A percentile compares a stretch with the other conserved stretches of the same genome.
Conservation (phyloP, 2,329 filamentous ascomycete species). For the Cercospora sojina region DNA sequence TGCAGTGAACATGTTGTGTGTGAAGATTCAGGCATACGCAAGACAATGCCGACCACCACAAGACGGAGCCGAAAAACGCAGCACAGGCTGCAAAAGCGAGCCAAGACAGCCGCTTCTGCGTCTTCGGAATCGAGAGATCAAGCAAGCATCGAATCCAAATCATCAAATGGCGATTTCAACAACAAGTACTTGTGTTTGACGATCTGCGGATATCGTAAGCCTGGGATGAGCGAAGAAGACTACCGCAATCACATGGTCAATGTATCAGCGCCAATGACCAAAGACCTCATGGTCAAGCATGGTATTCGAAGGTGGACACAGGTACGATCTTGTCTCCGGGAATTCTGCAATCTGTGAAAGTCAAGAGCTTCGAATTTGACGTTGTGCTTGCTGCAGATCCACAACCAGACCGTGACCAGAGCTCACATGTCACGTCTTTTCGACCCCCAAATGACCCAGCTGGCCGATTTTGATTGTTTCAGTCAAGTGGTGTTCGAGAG, state of each 20-base stretch:
- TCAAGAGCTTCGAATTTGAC: neutral
- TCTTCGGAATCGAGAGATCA: neutral
- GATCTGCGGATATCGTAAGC: constrained; percentile 50
- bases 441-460: neutral
- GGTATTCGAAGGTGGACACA: neutral
- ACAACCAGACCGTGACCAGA: neutral
- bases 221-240: constrained; percentile 51
- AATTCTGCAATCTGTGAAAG: neutral
- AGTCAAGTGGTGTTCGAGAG: neutral
- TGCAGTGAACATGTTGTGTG: neutral
- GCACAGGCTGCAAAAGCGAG: neutral
- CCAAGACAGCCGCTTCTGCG: neutral
- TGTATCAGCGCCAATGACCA: constrained; percentile 49
- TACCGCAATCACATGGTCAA: constrained; percentile 52
- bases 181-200: neutral
- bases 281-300: constrained; percentile 49
- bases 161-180: neutral
- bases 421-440: neutral
- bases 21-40: neutral
- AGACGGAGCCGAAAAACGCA: neutral
- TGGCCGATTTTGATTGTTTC: neutral
- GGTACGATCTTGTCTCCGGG: neutral
- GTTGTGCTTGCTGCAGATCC: neutral
- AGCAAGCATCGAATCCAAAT: neutral
- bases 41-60: neutral